A percentile compares a stretch with the other conserved stretches of the same genome.
Conservation (phyloP, 2,329 filamentous ascomycete species). For the Xylaria sp. region DNA sequence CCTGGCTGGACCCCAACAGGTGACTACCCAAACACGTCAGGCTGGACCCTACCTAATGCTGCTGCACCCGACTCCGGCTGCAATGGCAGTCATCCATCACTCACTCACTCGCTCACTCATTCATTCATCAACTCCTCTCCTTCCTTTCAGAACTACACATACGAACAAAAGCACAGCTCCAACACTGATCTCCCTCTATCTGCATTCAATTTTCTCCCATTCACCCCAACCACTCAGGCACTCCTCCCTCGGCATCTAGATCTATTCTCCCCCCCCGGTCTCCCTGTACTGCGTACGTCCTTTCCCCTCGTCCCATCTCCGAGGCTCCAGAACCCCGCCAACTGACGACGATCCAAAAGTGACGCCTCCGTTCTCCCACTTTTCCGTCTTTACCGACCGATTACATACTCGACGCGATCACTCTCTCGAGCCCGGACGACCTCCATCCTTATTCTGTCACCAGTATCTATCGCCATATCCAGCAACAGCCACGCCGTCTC, state of each 20-base stretch:
- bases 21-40: constrained; percentile 1
- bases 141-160: constrained; percentile 5
- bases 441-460: neutral
- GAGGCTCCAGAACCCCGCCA: neutral
- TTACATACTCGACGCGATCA: neutral
- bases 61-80: constrained; percentile 13
- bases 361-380: constrained; percentile 18
- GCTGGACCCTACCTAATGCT: neutral
- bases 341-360: constrained; percentile 21
- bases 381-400: neutral
- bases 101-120: neutral
- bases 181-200: too few species aligned
- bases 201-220: neutral
- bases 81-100: constrained; percentile 1
- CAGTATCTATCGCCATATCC: neutral
- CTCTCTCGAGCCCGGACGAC: neutral
- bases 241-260: neutral
- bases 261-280: neutral
- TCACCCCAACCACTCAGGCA: neutral
- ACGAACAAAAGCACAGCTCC: too few species aligned
- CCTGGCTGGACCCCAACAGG: neutral
- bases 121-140: neutral
- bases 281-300: too few species aligned
- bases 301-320: neutral
- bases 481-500: neutral